Conservation (phyloP, 2,329 filamentous ascomycete species). For the Aspergillus sp. region DNA sequence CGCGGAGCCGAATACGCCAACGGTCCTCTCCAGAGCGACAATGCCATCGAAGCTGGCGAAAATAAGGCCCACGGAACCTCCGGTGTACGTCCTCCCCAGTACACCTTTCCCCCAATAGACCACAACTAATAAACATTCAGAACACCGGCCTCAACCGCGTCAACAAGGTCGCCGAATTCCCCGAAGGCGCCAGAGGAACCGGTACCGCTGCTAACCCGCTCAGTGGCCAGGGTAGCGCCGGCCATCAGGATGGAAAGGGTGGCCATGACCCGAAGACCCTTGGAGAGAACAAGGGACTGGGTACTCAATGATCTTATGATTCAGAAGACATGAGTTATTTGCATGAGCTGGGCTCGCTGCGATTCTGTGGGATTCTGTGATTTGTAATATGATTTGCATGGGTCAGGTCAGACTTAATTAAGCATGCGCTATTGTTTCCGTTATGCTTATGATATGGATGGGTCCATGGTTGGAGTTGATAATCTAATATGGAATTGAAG, state of each 20-base stretch:
- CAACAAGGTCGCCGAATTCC: conserved; percentile 29
- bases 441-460: neutral
- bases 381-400: neutral
- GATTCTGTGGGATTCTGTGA: neutral
- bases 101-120: neutral
- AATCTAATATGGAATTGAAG: no score
- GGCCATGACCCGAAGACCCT: conserved; percentile 29
- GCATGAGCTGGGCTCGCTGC: neutral
- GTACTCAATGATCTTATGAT: conserved; percentile 10
- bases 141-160: conserved; percentile 24
- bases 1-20: conserved; percentile 36
- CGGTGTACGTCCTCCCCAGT: conserved; percentile 16
- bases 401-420: neutral
- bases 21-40: conserved; percentile 32
- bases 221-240: conserved; percentile 19
- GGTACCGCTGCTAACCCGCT: conserved; percentile 12
- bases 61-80: conserved; percentile 30
- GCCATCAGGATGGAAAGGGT: conserved; percentile 30
- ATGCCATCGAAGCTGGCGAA: conserved; percentile 28
- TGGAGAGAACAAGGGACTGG: conserved; percentile 30
- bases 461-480: neutral
- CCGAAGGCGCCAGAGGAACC: conserved; percentile 25
- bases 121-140: conserved; percentile 11
- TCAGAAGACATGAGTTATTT: neutral
- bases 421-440: neutral